These are phyloP conservation scores for Lasiodiplodia sp. DNA, from an alignment of 2,329 filamentous ascomycete species.

Conservation along the genomic window DNA sequence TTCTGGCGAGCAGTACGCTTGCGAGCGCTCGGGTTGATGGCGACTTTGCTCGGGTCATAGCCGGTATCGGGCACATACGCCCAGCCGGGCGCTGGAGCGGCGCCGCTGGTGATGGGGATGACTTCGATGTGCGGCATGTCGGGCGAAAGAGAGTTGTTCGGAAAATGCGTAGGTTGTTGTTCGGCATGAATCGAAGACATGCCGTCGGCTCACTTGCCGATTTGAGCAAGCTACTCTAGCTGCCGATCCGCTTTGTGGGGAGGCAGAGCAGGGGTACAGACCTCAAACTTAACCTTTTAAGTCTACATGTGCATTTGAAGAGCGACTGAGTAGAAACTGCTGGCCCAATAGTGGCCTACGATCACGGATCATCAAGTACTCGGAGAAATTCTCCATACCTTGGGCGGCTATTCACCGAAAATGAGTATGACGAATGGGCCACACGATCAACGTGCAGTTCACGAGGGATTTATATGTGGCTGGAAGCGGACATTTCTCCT, in stretches of 20 bases:
- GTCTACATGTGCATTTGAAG: too few relatives aligned
- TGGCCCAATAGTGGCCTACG: too few relatives aligned
- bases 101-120: conserved; percentile 69
- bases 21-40: conserved; percentile 60
- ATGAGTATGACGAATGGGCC: conserved; percentile 58
- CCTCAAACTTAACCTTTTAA: neutral
- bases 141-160: neutral
- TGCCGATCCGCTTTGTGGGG: conserved; percentile 16
- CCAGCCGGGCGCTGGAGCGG: conserved; percentile 82
- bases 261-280: neutral
- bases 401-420: conserved; percentile 46
- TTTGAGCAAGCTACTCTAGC: conserved; percentile 9
- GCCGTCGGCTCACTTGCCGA: conserved; percentile 17
- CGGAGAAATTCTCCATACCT: neutral
- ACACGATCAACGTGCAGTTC: conserved; percentile 52
- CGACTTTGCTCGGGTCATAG: conserved; percentile 63
- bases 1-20: conserved; percentile 70
- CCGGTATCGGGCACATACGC: conserved; percentile 84
- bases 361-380: too few relatives aligned
- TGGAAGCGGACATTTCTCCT: conserved; percentile 50
- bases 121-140: conserved; percentile 79
- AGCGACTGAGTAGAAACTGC: too few relatives aligned
- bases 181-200: conserved; percentile 9
- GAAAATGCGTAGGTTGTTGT: neutral
- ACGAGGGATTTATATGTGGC: conserved; percentile 54